These are phyloP conservation scores for Coniochaeta sp. DNA, from an alignment of 2,329 filamentous ascomycete genomes.

Conservation along the genomic window DNA sequence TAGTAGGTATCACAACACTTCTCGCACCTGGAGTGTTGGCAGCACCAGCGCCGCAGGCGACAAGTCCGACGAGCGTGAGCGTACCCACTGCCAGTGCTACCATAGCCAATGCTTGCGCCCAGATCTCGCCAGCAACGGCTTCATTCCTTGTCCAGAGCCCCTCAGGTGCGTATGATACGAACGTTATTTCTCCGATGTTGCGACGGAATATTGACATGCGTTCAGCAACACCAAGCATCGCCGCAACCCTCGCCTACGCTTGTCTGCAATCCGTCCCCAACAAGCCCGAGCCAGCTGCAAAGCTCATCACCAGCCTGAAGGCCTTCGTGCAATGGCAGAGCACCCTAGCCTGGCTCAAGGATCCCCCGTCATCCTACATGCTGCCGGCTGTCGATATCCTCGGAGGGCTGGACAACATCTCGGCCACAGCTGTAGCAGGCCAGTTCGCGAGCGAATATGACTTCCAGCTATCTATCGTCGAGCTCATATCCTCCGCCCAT, in stretches of 20 bases:
- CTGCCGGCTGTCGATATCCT: conserved; percentile 40
- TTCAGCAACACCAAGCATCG: conserved; percentile 22
- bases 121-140: conserved; percentile 10
- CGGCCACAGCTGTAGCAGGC: conserved; percentile 28
- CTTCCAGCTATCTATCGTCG: conserved; percentile 46
- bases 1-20: not conserved
- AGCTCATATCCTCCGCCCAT: conserved; percentile 45
- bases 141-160: conserved; percentile 11
- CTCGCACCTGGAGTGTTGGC: conserved; percentile 8
- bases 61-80: conserved; percentile 2
- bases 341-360: conserved; percentile 37
- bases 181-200: not conserved
- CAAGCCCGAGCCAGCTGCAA: conserved; percentile 22
- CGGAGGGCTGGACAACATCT: conserved; percentile 35
- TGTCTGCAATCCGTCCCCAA: conserved; percentile 32
- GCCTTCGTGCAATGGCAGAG: conserved; percentile 41
- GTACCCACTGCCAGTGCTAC: not conserved
- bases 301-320: conserved; percentile 27
- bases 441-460: conserved; percentile 45
- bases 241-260: conserved; percentile 25
- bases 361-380: conserved; percentile 43
- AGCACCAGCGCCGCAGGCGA: conserved; percentile 10
- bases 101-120: conserved; percentile 15
- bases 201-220: not conserved
- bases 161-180: conserved; percentile 8